Conservation (phyloP, 495 filamentous ascomycete species). For the Penicillium argentinense region DNA sequence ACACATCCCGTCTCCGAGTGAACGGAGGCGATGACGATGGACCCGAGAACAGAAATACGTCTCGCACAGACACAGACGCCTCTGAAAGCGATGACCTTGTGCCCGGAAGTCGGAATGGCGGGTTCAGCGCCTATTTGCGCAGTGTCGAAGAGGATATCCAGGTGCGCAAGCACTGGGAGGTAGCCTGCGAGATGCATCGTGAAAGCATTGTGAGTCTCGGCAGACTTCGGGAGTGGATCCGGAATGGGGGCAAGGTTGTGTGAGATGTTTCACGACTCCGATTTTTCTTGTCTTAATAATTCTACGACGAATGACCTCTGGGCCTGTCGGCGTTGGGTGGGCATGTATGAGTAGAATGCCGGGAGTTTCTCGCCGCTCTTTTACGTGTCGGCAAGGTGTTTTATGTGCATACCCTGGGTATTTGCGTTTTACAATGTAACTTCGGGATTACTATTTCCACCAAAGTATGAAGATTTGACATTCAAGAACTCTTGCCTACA, state of each 20-base stretch:
- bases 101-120: constrained; percentile 35
- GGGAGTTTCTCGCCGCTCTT: not conserved
- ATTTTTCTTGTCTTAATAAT: not conserved
- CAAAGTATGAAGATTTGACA: not conserved
- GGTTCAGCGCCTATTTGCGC: constrained; percentile 58
- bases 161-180: constrained; percentile 64
- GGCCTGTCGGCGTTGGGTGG: not conserved
- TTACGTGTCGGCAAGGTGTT: constrained; percentile 8
- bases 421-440: constrained; percentile 6
- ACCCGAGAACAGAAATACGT: constrained; percentile 11
- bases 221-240: constrained; percentile 52
- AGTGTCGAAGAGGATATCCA: constrained; percentile 63
- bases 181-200: constrained; percentile 63
- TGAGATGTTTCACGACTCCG: too few species aligned
- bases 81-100: constrained; percentile 30
- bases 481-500: too few species aligned
- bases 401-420: constrained; percentile 18
- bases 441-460: not conserved
- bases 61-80: constrained; percentile 9
- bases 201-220: constrained; percentile 59
- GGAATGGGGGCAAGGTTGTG: constrained; percentile 36
- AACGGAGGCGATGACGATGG: constrained; percentile 19
- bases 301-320: constrained; percentile 3
- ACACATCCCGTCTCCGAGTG: constrained; percentile 36
- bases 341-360: not conserved